phyloP scores from a whole-genome alignment of 768 basidiomycete genomes.

The Collybia mongolica region DNA sequence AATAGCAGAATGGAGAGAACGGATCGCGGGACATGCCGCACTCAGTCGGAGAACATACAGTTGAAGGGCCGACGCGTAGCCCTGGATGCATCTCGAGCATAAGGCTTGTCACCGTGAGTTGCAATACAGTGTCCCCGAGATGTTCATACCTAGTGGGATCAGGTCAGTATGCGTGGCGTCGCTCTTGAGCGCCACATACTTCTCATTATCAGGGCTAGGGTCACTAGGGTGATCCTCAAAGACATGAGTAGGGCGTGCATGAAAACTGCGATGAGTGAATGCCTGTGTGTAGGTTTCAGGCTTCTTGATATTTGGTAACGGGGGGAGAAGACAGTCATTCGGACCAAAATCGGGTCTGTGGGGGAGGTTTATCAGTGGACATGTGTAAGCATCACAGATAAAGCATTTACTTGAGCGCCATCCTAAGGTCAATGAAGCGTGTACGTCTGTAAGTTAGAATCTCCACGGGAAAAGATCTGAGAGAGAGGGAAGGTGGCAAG shows the following conservation, averaged over 20 bases:
- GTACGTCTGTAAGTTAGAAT: slow-evolving; percentile 1
- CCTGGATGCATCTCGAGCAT: slow-evolving; percentile 64
- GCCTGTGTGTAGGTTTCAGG: slow-evolving; percentile 49
- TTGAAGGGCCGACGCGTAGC: slow-evolving; percentile 75
- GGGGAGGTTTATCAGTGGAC: not conserved
- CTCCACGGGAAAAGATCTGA: slow-evolving; percentile 14
- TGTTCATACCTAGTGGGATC: slow-evolving; percentile 59
- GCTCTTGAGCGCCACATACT: slow-evolving; percentile 37
- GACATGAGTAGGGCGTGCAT: slow-evolving; percentile 66
- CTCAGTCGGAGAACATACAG: slow-evolving; percentile 43
- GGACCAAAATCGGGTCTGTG: slow-evolving; percentile 43
- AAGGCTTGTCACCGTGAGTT: slow-evolving; percentile 63
- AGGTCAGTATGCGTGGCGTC: slow-evolving; percentile 1
- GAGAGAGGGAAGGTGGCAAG: slow-evolving; percentile 10
- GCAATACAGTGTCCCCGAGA: slow-evolving; percentile 73
- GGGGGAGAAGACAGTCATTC: slow-evolving; percentile 46
- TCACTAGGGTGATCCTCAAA: slow-evolving; percentile 76
- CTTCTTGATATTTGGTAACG: slow-evolving; percentile 55
- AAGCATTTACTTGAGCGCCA: slow-evolving; percentile 16
- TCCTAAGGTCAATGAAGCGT: not conserved
- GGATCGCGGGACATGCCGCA: slow-evolving; percentile 12
- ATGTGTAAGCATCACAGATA: not conserved
- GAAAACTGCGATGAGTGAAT: slow-evolving; percentile 76
- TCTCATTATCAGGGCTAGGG: slow-evolving; percentile 81
- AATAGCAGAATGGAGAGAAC: slow-evolving; percentile 1